Evolutionary conservation across 2,329 filamentous ascomycete species (phyloP).

Genomic region (Ustilaginoidea virens): DNA sequence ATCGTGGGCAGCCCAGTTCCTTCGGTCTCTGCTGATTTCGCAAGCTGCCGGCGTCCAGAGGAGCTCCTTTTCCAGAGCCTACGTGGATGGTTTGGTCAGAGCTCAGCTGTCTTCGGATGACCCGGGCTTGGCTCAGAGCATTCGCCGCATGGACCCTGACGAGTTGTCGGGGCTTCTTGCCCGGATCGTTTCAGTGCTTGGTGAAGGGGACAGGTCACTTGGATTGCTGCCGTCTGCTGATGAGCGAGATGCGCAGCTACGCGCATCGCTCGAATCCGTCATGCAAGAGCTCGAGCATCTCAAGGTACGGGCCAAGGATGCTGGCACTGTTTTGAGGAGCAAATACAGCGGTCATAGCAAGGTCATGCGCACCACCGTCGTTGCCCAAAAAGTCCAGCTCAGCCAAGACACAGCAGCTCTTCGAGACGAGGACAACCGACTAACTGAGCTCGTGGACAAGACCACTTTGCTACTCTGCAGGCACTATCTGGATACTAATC

Average conservation of each 20-base stretch:
- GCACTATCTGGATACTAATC: conserved; percentile 11
- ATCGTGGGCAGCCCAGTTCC: conserved; percentile 25
- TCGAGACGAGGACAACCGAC: conserved; percentile 54
- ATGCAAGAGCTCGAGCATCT: conserved; percentile 32
- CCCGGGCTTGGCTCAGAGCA: conserved; percentile 36
- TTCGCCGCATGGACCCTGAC: conserved; percentile 38
- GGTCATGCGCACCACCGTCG: conserved; percentile 59
- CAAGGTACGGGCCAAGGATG: conserved; percentile 25
- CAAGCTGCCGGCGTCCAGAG: conserved; percentile 20
- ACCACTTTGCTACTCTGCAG: conserved; percentile 13
- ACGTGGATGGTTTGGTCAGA: conserved; percentile 44
- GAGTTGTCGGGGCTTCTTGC: conserved; percentile 13
- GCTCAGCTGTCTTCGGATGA: conserved; percentile 31
- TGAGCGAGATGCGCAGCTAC: conserved; percentile 16
- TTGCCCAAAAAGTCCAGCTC: conserved; percentile 68
- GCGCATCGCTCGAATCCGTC: conserved; percentile 22
- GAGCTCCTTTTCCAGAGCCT: conserved; percentile 36
- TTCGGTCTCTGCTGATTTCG: conserved; percentile 33
- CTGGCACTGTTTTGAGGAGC: conserved; percentile 45
- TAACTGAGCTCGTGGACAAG: conserved; percentile 49
- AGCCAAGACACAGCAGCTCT: conserved; percentile 59
- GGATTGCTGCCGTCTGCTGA: conserved; percentile 17
- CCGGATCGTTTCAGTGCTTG: conserved; percentile 13
- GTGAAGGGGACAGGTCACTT: conserved; percentile 21
- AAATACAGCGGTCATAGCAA: conserved; percentile 59